A percentile compares a stretch with the other conserved stretches of the same genome.
Conservation (phyloP, 345 rosid genomes). For the Pugionium cornutum region DNA sequence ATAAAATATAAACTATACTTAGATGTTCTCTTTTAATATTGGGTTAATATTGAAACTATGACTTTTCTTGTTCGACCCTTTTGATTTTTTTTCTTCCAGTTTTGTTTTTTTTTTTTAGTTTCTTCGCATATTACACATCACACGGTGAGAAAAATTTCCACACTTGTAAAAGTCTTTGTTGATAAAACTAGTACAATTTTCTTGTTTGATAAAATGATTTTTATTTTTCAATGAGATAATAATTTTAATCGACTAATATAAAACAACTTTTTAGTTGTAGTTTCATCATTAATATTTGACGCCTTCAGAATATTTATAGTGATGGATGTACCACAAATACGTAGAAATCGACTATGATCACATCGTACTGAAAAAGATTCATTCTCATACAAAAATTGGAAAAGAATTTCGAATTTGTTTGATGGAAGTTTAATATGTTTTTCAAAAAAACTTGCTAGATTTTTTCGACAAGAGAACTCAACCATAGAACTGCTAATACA, state of each 20-base stretch:
- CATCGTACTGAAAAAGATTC: conserved; percentile 24
- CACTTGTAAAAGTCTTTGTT: no score
- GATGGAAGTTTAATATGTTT: conserved; percentile 11
- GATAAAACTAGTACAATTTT: no score
- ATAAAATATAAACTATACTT: no score
- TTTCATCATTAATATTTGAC: background rate
- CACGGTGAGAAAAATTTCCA: no score
- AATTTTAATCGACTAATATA: background rate
- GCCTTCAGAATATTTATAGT: background rate
- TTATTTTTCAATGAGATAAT: background rate
- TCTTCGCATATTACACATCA: no score
- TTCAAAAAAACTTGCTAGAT: conserved; percentile 18
- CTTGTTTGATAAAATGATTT: no score
- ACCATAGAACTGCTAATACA: conserved; percentile 35
- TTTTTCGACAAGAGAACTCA: conserved; percentile 39
- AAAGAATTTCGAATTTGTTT: background rate
- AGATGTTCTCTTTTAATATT: no score
- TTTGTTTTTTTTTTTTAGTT: no score
- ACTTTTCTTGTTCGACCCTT: no score
- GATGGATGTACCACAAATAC: background rate
- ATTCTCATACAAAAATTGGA: conserved; percentile 14
- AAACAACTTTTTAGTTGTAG: no score
- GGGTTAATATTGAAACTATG: no score
- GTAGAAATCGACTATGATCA: conserved; percentile 12
- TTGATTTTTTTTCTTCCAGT: no score